These are phyloP conservation scores for Cryphonectria nitschkei DNA, from an alignment of 2,329 filamentous ascomycete species.

Conservation along the genomic window DNA sequence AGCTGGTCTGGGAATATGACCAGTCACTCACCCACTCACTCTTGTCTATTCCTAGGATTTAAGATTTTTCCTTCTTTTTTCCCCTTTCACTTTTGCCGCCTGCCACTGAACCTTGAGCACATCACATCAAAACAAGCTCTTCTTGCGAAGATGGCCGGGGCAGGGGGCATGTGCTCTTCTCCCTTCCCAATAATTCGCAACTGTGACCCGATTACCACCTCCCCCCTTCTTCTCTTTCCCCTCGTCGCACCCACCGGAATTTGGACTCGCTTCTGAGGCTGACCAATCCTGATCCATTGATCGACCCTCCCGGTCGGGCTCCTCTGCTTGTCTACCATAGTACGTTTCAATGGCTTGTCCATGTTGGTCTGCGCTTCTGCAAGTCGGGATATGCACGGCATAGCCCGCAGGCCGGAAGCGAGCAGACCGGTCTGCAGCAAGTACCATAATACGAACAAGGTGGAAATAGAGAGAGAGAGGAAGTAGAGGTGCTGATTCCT, in stretches of 20 bases:
- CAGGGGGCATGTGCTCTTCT: background rate
- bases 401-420: constrained; percentile 1
- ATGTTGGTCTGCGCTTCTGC: constrained; percentile 12
- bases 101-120: background rate
- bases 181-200: constrained; percentile 5
- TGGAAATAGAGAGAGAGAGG: background rate
- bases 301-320: background rate
- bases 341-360: constrained; percentile 12
- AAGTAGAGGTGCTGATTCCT: background rate
- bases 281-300: constrained; percentile 6
- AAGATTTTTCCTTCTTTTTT: background rate
- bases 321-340: background rate
- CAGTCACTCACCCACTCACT: background rate
- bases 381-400: constrained; percentile 6
- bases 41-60: background rate
- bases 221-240: background rate
- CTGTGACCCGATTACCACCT: background rate
- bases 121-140: background rate
- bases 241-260: background rate
- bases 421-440: background rate
- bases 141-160: background rate
- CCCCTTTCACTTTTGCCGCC: too few relatives aligned
- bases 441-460: background rate
- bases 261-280: background rate
- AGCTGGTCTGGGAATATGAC: background rate